A percentile compares a stretch with the other conserved stretches of the same genome.
These are phyloP conservation scores for Pyrenula aspistea DNA, from an alignment of 495 filamentous ascomycete species.

Conservation along the genomic window DNA sequence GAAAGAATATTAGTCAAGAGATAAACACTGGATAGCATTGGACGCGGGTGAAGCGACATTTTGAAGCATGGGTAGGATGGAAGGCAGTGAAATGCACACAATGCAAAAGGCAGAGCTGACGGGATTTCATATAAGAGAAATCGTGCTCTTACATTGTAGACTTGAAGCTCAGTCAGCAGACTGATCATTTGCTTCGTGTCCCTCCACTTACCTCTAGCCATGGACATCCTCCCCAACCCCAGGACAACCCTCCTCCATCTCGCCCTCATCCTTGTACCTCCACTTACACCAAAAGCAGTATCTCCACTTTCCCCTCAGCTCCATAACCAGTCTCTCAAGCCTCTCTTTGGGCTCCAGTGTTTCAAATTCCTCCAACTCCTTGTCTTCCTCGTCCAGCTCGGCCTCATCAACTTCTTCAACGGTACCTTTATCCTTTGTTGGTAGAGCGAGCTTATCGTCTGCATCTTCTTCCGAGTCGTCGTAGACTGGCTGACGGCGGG, in stretches of 20 bases:
- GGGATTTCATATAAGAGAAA: too few relatives aligned
- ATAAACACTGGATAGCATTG: not conserved
- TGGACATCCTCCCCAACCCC: constrained; percentile 87
- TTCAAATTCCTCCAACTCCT: constrained; percentile 77
- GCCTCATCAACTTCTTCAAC: constrained; percentile 35
- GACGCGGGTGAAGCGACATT: too few relatives aligned
- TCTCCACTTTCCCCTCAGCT: constrained; percentile 54
- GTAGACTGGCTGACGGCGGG: constrained; percentile 38
- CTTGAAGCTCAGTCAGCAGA: too few relatives aligned
- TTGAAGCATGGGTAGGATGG: too few relatives aligned
- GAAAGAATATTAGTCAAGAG: not conserved
- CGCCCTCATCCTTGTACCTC: constrained; percentile 48
- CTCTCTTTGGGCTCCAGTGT: constrained; percentile 49
- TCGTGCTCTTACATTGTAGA: too few relatives aligned
- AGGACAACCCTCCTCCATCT: constrained; percentile 76
- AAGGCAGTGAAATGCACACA: too few relatives aligned
- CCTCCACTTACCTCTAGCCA: constrained; percentile 44
- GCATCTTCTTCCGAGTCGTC: constrained; percentile 40
- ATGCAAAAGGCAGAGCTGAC: too few relatives aligned
- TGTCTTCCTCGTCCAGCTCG: constrained; percentile 70
- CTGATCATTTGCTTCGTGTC: too few relatives aligned
- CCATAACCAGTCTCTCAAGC: constrained; percentile 48
- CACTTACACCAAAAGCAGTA: constrained; percentile 99
- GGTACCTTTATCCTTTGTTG: constrained; percentile 22
- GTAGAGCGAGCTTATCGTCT: constrained; percentile 45